Base-by-base conservation (phyloP, 257 asterid species). In the Datura wrightii region DNA sequence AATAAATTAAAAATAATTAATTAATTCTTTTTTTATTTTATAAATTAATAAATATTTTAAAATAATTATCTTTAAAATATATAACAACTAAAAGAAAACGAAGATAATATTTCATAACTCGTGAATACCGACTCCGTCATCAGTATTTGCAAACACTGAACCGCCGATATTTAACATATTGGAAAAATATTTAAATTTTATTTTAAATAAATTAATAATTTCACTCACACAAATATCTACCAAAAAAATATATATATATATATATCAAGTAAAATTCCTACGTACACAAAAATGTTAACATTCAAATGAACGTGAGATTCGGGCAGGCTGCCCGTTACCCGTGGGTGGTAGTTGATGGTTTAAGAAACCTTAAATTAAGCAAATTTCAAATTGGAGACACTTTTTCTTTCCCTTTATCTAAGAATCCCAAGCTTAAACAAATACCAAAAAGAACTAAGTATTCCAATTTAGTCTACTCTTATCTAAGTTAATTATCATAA, bases 301-400 rank as follows among this genome's bases (percentile, higher is more conserved):
- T 69, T 69, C 31, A 69, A 69, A 48, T 74, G 19, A 74, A 39
- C 14, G 78, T 42, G 53, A 52, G 79, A 74, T 82, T 59, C 36
- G 90, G 92, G 88, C 85, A 85, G 85, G 14, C 84, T 85, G 88
- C 90, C 91, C 91, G 87, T 89, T 86, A 91, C 92, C 92, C 91
- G 11, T n/a, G 60, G 60, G 65, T 15, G 15, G 86, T 78, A 8
- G 39, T 82, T 81, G 63, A 79, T 86, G 83, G 81, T 86, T 24
- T 88, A 85, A 56, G 82, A 76, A 55, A 72, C 86, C 89, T 84
- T 90, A 83, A 89, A 66, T 79, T 80, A 87, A 70, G 88, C 85
- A 85, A 70, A 56, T 62, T 80, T 71, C 79, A 82, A 86, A 86
- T 48, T 60, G 82, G 62, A 79, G 55, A 34, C 62, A 56, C 83